Conservation (phyloP, 2,329 filamentous ascomycete genomes). For the Microascus cirrosus region DNA sequence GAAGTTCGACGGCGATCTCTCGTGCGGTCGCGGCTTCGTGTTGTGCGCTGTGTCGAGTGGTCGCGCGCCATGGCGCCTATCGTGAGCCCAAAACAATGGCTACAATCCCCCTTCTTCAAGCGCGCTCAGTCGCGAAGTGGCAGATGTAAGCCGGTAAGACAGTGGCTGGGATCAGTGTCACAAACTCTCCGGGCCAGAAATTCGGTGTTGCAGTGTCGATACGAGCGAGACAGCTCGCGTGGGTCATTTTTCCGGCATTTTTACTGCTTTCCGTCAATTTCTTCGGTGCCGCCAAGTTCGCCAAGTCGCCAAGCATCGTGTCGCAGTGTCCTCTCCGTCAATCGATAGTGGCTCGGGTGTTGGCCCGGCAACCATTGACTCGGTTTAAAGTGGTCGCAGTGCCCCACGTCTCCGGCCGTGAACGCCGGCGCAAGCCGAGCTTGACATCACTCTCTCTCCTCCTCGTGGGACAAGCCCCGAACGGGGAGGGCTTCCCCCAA, state of each 20-base stretch:
- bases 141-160: neutral
- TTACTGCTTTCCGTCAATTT: neutral
- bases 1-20: neutral
- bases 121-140: neutral
- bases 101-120: neutral
- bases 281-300: neutral
- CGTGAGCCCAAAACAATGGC: neutral
- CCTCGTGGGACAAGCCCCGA: neutral
- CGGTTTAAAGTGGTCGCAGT: conserved; percentile 7
- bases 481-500: neutral
- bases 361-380: conserved; percentile 3
- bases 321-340: too few relatives aligned
- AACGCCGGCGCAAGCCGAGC: conserved; percentile 4
- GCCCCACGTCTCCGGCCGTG: neutral
- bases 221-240: neutral
- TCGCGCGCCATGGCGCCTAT: conserved; percentile 1
- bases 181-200: neutral
- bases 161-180: neutral
- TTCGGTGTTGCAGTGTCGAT: neutral
- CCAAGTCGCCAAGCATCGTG: neutral
- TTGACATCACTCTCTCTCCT: conserved; percentile 1
- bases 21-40: conserved; percentile 6
- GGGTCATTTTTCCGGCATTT: too few relatives aligned
- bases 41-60: conserved; percentile 1
- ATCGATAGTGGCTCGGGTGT: neutral